Evolutionary conservation across 2,329 filamentous ascomycete species (phyloP).

Genomic region (Penicillium digitatum): DNA sequence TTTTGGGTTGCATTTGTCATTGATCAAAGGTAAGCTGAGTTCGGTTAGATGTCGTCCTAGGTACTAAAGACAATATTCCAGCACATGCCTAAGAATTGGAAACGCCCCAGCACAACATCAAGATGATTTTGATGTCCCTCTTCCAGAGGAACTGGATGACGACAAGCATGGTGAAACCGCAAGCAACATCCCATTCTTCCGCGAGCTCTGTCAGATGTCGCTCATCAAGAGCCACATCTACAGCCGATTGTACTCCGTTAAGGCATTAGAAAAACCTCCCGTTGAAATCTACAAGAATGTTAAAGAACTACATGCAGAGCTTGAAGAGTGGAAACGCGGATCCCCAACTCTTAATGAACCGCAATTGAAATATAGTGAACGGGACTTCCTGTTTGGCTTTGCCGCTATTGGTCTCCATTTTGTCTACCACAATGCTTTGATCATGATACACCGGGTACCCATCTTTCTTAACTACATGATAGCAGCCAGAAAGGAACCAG

Average conservation of each 20-base stretch:
- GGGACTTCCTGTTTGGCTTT: conserved; percentile 80
- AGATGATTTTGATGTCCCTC: conserved; percentile 85
- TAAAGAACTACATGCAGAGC: conserved; percentile 74
- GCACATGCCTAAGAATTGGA: conserved; percentile 63
- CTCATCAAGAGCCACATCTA: conserved; percentile 90
- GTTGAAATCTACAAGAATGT: conserved; percentile 87
- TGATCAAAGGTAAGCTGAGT: conserved; percentile 57
- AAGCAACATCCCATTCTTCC: conserved; percentile 86
- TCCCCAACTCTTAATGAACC: conserved; percentile 85
- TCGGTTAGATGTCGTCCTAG: neutral
- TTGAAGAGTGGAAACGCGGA: conserved; percentile 87
- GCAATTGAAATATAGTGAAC: conserved; percentile 81
- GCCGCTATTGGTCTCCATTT: conserved; percentile 90
- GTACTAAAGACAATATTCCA: conserved; percentile 21
- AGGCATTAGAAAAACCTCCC: conserved; percentile 72
- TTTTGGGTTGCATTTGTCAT: conserved; percentile 71
- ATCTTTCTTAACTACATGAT: conserved; percentile 84
- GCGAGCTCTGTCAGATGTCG: conserved; percentile 84
- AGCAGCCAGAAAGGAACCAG: conserved; percentile 59
- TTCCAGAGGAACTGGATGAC: conserved; percentile 80
- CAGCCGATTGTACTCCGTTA: conserved; percentile 80
- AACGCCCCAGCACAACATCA: conserved; percentile 65
- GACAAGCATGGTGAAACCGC: conserved; percentile 80
- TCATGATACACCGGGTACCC: conserved; percentile 94
- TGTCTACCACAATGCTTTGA: conserved; percentile 92